These are phyloP conservation scores for Canavalia ensiformis DNA, from an alignment of 306 rosid species.

Conservation along the genomic window DNA sequence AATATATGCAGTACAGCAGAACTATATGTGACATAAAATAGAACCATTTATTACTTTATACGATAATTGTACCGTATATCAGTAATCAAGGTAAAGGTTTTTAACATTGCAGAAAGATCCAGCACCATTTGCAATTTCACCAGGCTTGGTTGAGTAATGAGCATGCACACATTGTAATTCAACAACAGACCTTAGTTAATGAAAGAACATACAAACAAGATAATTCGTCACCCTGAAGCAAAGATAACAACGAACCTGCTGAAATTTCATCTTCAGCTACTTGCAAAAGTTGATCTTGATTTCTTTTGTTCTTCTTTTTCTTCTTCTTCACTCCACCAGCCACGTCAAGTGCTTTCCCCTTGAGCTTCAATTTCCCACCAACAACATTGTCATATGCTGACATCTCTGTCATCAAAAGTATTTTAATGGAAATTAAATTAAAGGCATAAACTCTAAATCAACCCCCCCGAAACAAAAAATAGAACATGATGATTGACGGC, in stretches of 20 bases:
- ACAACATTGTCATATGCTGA: constrained; percentile 84
- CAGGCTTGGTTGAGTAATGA: neutral
- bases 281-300: constrained; percentile 61
- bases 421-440: neutral
- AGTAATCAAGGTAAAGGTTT: constrained; percentile 9
- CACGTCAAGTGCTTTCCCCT: constrained; percentile 98
- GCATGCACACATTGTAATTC: neutral
- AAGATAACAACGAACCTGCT: constrained; percentile 60
- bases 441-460: too few species aligned
- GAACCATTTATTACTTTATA: constrained; percentile 19
- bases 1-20: constrained; percentile 13
- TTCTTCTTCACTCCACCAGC: constrained; percentile 92
- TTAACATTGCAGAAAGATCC: constrained; percentile 4
- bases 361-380: constrained; percentile 95
- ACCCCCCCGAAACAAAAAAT: neutral
- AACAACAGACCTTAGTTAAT: constrained; percentile 1
- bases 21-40: neutral
- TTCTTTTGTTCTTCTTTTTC: constrained; percentile 82
- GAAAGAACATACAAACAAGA: neutral
- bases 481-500: neutral
- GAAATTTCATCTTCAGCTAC: constrained; percentile 62
- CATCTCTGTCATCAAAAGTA: constrained; percentile 59
- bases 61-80: neutral
- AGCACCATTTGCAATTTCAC: constrained; percentile 8
- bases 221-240: neutral